Base-by-base conservation (phyloP, 257 asterid genomes). In the Solanum pinnatisectum region DNA sequence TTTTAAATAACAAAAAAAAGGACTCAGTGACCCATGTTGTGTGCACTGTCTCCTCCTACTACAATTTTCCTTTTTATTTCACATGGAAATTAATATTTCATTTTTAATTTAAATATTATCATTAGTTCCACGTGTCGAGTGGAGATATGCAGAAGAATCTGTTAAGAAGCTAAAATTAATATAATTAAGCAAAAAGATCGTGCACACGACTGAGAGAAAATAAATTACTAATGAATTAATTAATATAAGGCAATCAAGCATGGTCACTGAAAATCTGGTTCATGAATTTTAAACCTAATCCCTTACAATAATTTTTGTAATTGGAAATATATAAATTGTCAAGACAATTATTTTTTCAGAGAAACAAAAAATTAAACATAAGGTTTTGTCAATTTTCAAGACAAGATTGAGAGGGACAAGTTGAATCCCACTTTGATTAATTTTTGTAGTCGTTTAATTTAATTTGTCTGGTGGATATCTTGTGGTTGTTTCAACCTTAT, bases 231-330 rank as follows among this genome's bases (percentile, higher is more conserved):
- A 49, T 49, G 15, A 59, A 13, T 52, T 5, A 67, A 32, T 70
- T 32, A 72, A 18, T 72, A 23, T 9, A 59, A 42, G 82, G 72
- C 35, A 23, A 32, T 67, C 89, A 78, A 67, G 91, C 95, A 87
- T 88, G 89, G 92, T 90, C 93, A 94, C 96, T 90, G 93, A 92
- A 93, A 93, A 91, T 90, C 94, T 85, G 98, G 88, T 86, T 76
- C 91, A 86, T 84, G 46, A 72, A 87, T 88, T 84, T 37, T 32
- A 90, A 71, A 90, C 90, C 92, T 60, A 91, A 89, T 88, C 83
- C 89, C 59, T 52, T 77, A 89, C 68, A 81, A 46, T 46, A 16
- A 16, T 27, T 81, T 81, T 46, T 46, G 68, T 46, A 81, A 25
- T 46, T 81, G n/a, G 23, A 81, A 25, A 25, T 13, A n/a, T 15